These are phyloP conservation scores for Trichoderma lentiforme DNA, from an alignment of 2,329 filamentous ascomycete species.

Conservation along the genomic window DNA sequence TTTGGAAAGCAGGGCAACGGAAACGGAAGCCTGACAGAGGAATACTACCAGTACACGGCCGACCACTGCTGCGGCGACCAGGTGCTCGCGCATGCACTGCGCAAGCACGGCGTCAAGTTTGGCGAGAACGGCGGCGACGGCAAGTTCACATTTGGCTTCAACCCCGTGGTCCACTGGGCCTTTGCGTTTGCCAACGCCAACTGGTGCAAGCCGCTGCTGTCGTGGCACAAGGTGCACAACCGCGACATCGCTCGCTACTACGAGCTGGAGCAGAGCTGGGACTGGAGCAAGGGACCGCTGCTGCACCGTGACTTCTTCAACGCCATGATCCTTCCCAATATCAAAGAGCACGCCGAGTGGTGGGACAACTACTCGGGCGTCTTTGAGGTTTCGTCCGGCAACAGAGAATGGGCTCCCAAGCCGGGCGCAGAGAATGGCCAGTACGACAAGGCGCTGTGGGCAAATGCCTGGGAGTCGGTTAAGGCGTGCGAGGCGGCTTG, in stretches of 20 bases:
- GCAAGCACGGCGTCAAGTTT: constrained; percentile 24
- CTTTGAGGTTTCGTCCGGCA: constrained; percentile 25
- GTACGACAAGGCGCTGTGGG: constrained; percentile 22
- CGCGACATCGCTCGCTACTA: constrained; percentile 25
- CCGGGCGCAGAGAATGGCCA: constrained; percentile 17
- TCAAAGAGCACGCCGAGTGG: constrained; percentile 23
- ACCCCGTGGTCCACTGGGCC: constrained; percentile 25
- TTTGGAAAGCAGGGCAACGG: constrained; percentile 21
- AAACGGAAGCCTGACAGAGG: constrained; percentile 19
- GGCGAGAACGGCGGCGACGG: constrained; percentile 27
- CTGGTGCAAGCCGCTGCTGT: constrained; percentile 26
- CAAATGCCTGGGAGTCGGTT: constrained; percentile 24
- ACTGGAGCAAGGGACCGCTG: constrained; percentile 24
- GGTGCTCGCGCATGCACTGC: constrained; percentile 24
- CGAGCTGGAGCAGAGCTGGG: constrained; percentile 25
- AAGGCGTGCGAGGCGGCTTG: constrained; percentile 26
- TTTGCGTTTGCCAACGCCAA: constrained; percentile 25
- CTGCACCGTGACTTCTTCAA: constrained; percentile 26
- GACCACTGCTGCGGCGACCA: constrained; percentile 28
- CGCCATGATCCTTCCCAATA: constrained; percentile 21
- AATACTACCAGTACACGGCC: constrained; percentile 25
- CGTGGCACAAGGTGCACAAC: constrained; percentile 28
- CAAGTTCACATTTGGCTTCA: constrained; percentile 27
- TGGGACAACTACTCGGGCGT: constrained; percentile 25
- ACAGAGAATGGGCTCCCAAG: constrained; percentile 18